Base-by-base conservation (phyloP, 345 rosid genomes). In the Pelargonium nanum region DNA sequence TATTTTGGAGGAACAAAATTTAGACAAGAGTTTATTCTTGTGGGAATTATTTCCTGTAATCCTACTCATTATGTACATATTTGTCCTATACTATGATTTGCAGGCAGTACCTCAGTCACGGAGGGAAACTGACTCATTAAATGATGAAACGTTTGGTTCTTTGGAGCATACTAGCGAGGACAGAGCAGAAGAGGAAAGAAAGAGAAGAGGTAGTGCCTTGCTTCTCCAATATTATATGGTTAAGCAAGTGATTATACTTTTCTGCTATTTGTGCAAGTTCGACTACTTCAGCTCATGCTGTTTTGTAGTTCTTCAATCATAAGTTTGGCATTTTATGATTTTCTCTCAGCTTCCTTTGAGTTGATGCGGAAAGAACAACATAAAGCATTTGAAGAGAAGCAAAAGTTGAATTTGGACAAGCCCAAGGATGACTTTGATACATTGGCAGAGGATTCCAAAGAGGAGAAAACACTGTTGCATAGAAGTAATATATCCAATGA, bases 111-210 rank as follows among this genome's bases (percentile, higher is more conserved):
- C 97, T 63, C 86, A 63, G 70, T 61, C 70, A 6, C 79, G 92
- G 55, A 84, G 87, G 75, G 94, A 80, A n/a, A 66, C 78, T 60
- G 97, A 93, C 76, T 80, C 96, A 0, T 57, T 32, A 59, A 85
- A 93, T 73, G 88, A 93, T 63, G 99, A 93, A 78, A 93, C 97
- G 51, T 93, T 93, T 78, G 97, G 99, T 70, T 83, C 96, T 70
- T 79, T 86, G 53, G 96, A 87, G 53, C 65, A 32, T 73, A 72
- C 89, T 17, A 79, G 74, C 65, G 99, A 87, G 62, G 94, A 87
- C 71, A 89, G 85, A 74, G 88, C 87, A 74, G 99, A 89, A 78
- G 99, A 89, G 72, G 99, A 93, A 76, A 84, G 80, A 74, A 84
- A 89, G 70, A 85, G 97, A 78, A 84, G 97, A 87, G 96, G 97